phyloP scores from a whole-genome alignment of 2,329 filamentous ascomycete genomes.

The Alternaria arbusti region DNA sequence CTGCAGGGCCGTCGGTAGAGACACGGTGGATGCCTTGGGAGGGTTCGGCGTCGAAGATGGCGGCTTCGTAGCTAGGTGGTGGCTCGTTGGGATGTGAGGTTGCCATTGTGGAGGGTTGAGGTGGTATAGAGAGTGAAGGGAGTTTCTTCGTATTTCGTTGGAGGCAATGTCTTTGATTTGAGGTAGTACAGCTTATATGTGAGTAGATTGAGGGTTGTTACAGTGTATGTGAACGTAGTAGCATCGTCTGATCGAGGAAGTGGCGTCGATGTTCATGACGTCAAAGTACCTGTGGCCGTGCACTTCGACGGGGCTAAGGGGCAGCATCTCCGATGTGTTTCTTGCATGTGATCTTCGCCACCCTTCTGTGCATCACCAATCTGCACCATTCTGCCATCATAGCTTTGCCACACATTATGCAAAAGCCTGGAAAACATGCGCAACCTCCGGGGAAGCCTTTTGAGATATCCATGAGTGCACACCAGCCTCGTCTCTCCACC shows the following conservation, averaged over 20 bases:
- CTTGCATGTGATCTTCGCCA: conserved; percentile 7
- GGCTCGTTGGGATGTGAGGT: conserved; percentile 33
- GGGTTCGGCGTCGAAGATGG: conserved; percentile 33
- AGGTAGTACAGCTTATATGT: not conserved
- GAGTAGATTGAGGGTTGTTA: not conserved
- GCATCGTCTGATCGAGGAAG: not conserved
- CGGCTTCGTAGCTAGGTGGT: conserved; percentile 44
- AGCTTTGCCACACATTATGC: not conserved
- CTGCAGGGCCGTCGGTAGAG: conserved; percentile 39
- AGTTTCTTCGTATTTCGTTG: not conserved
- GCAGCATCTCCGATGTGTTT: not conserved
- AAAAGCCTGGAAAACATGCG: not conserved
- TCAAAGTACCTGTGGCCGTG: conserved; percentile 14
- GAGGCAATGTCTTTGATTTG: not conserved
- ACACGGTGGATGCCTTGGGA: conserved; percentile 33
- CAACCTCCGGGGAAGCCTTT: not conserved
- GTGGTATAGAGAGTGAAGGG: not conserved
- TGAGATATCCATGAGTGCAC: not conserved
- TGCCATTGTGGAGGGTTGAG: conserved; percentile 22
- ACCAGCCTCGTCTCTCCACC: conserved; percentile 12
- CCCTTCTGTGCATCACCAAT: not conserved
- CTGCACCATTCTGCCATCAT: not conserved
- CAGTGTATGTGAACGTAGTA: not conserved
- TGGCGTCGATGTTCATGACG: conserved; percentile 5
- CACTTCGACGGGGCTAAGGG: not conserved